These are phyloP conservation scores for Alternaria incomplexa DNA, from an alignment of 2,329 filamentous ascomycete species.

Conservation along the genomic window DNA sequence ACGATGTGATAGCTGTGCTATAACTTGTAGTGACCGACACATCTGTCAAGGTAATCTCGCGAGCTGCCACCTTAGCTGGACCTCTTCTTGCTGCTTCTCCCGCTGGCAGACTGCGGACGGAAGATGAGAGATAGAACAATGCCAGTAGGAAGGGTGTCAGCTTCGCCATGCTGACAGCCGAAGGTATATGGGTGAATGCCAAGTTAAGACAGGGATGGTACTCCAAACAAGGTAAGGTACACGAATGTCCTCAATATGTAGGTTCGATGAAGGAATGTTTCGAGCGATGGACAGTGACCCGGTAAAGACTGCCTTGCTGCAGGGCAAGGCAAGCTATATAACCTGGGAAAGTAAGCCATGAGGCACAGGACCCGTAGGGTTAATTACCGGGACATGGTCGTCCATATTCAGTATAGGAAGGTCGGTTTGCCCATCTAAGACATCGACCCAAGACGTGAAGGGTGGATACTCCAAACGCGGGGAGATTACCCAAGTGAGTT, in stretches of 20 bases:
- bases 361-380: slow-evolving; percentile 6
- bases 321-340: slow-evolving; percentile 29
- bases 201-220: slow-evolving; percentile 21
- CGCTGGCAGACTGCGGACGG: slow-evolving; percentile 34
- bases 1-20: slow-evolving; percentile 29
- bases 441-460: slow-evolving; percentile 29
- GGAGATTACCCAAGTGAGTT: slow-evolving; percentile 28
- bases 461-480: slow-evolving; percentile 22
- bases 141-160: slow-evolving; percentile 33
- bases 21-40: slow-evolving; percentile 41
- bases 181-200: slow-evolving; percentile 11
- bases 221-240: slow-evolving; percentile 15
- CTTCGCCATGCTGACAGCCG: slow-evolving; percentile 30
- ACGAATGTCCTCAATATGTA: neutral
- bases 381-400: slow-evolving; percentile 30
- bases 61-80: slow-evolving; percentile 18
- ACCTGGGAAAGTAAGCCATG: slow-evolving; percentile 5
- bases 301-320: slow-evolving; percentile 23
- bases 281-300: slow-evolving; percentile 35
- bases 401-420: slow-evolving; percentile 29
- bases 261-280: slow-evolving; percentile 31
- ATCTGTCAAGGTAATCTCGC: slow-evolving; percentile 29
- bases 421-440: slow-evolving; percentile 28
- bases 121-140: slow-evolving; percentile 25
- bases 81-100: slow-evolving; percentile 19